phyloP scores from a whole-genome alignment of 257 asterid genomes.

The Forsythia suspensa region DNA sequence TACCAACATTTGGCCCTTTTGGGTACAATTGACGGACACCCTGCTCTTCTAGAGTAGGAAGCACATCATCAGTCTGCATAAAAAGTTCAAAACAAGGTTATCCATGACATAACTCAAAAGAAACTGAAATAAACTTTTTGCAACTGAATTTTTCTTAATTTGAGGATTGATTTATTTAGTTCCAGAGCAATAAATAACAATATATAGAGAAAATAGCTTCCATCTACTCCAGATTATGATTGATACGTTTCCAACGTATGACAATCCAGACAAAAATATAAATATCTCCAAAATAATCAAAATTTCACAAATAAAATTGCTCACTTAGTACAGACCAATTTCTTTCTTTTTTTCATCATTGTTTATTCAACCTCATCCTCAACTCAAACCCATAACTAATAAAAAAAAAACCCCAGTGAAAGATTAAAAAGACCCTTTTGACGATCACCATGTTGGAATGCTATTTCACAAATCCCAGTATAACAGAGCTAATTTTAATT shows the following conservation, averaged over 20 bases:
- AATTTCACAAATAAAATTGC: not conserved
- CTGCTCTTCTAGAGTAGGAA: constrained; percentile 94
- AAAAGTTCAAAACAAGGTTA: constrained; percentile 14
- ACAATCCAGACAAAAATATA: not conserved
- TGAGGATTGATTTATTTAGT: not conserved
- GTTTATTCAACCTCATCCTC: not conserved
- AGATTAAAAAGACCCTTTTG: not conserved
- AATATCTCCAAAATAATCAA: not conserved
- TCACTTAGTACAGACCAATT: not conserved
- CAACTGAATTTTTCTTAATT: not conserved
- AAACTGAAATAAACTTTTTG: not conserved
- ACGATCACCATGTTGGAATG: not conserved
- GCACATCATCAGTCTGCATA: constrained; percentile 83
- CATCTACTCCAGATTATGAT: not conserved
- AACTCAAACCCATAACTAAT: not conserved
- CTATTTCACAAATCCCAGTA: not conserved
- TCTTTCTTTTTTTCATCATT: not conserved
- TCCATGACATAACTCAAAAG: not conserved
- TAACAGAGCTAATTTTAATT: not conserved
- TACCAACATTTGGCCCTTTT: constrained; percentile 82
- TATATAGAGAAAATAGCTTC: not conserved
- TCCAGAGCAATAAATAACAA: not conserved
- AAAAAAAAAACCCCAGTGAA: not conserved
- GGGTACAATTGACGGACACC: constrained; percentile 95
- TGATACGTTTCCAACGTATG: not conserved